These are phyloP conservation scores for Ophiostoma sp. DNA, from an alignment of 2,329 filamentous ascomycete genomes.

Conservation along the genomic window DNA sequence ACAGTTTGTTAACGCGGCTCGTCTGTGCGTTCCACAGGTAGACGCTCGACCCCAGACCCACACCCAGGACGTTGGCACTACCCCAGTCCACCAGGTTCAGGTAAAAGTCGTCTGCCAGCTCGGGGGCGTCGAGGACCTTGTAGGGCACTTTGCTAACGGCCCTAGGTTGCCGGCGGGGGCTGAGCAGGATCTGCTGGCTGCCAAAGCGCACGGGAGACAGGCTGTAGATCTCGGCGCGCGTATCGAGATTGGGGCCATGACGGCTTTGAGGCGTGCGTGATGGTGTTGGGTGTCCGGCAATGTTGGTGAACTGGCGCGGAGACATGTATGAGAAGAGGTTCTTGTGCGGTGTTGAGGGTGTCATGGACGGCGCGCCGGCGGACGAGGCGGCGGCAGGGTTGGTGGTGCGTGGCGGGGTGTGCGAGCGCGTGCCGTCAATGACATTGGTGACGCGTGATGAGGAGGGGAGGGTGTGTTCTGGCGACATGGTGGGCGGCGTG, in stretches of 20 bases:
- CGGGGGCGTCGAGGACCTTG: slow-evolving; percentile 94
- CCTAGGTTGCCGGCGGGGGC: slow-evolving; percentile 79
- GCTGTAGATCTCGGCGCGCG: slow-evolving; percentile 89
- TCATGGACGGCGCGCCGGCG: slow-evolving; percentile 65
- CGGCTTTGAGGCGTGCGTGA: slow-evolving; percentile 84
- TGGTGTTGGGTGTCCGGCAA: slow-evolving; percentile 78
- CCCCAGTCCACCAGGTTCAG: slow-evolving; percentile 98
- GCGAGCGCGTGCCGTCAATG: slow-evolving; percentile 65
- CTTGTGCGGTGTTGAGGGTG: slow-evolving; percentile 93
- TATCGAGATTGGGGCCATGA: slow-evolving; percentile 82
- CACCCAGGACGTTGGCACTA: slow-evolving; percentile 86
- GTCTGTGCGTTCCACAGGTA: slow-evolving; percentile 98
- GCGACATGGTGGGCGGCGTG: slow-evolving; percentile 57
- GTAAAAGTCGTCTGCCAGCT: slow-evolving; percentile 95
- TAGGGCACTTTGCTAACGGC: slow-evolving; percentile 95
- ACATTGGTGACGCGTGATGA: slow-evolving; percentile 50
- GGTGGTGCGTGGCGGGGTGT: slow-evolving; percentile 61
- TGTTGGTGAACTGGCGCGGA: slow-evolving; percentile 61
- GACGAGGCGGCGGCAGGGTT: slow-evolving; percentile 23
- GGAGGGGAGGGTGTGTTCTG: slow-evolving; percentile 50
- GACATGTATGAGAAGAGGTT: slow-evolving; percentile 93
- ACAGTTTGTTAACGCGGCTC: slow-evolving; percentile 87
- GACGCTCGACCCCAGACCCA: slow-evolving; percentile 85
- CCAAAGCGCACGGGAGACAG: slow-evolving; percentile 88
- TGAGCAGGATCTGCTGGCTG: slow-evolving; percentile 89